Base-by-base conservation (phyloP, 148 eudicot species). In the Rhododendron kiyosumense region DNA sequence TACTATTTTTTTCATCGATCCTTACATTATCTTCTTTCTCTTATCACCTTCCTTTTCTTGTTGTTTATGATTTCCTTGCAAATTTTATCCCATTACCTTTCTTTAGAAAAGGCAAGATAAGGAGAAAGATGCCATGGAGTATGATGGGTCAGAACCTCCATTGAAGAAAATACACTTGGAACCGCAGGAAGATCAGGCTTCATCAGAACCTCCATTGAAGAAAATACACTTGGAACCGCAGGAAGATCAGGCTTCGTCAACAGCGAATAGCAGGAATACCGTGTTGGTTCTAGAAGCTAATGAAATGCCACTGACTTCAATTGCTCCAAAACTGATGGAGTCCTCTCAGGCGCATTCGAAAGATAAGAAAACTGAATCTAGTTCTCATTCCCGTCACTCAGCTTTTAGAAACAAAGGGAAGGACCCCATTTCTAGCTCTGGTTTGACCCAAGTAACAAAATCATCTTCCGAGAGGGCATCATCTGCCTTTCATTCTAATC, bases 161-260 rank as follows among this genome's bases (percentile, higher is more conserved):
- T 45, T 65, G 10, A 92, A 92, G 82, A 92, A 90, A 85, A 48
- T 36, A 49, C 87, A 79, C 51, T 28, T 73, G 86, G 89, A 45
- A 45, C 75, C 34, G 46, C 89, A 86, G 43, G 89, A 83, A 73
- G 90, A 88, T 86, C 86, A 91, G 54, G 91, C 81, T 81, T 88
- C 93, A 41, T 89, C 91, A 22, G 45, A 41, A 41, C 45, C 45
- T 41, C 92, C 90, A 43, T 45, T 65, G 10, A 92, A 92, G 82
- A 93, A 90, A 85, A 48, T 36, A 49, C 87, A 79, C 51, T 28
- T 73, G 86, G 89, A 45, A 45, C 75, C n/a, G 51, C 89, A 86
- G 43, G 89, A 83, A 73, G 90, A 88, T 86, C 86, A 91, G 54
- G 91, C 81, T 81, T 88, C 93, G 46, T 89, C 91, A 22, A 84